Percentiles rank a stretch among this genome's conserved stretches.
Conservation (phyloP, 129 eudicot species). For the Centaurea solstitialis region DNA sequence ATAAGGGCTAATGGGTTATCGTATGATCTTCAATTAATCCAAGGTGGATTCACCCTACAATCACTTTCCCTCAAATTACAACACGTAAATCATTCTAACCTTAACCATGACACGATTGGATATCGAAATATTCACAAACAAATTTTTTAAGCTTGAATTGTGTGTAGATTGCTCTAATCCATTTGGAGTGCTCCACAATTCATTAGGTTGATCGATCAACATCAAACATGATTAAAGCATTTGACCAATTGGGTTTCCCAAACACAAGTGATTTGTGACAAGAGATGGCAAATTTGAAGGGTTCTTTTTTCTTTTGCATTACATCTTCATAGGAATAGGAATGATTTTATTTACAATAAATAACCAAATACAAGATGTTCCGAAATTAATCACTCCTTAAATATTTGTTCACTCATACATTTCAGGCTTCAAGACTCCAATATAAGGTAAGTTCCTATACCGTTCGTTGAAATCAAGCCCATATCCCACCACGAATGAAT, state of each 20-base stretch:
- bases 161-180: too few species aligned
- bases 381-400: conserved; percentile 2
- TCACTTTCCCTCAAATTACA: too few species aligned
- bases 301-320: not conserved
- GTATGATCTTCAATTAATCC: too few species aligned
- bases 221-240: too few species aligned
- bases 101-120: not conserved
- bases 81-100: not conserved
- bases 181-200: too few species aligned
- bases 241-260: too few species aligned
- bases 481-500: conserved; percentile 85
- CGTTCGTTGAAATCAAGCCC: conserved; percentile 82
- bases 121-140: too few species aligned
- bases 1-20: too few species aligned
- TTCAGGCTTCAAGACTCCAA: conserved; percentile 91
- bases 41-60: too few species aligned
- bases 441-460: conserved; percentile 84
- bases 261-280: not conserved
- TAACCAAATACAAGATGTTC: not conserved
- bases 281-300: not conserved
- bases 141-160: too few species aligned
- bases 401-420: conserved; percentile 40
- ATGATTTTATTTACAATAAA: conserved; percentile 1
- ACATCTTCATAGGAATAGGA: not conserved
- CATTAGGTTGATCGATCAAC: too few species aligned